Evolutionary conservation across 2,329 filamentous ascomycete genomes (phyloP).

Genomic region (Ophiostoma fasciatum): DNA sequence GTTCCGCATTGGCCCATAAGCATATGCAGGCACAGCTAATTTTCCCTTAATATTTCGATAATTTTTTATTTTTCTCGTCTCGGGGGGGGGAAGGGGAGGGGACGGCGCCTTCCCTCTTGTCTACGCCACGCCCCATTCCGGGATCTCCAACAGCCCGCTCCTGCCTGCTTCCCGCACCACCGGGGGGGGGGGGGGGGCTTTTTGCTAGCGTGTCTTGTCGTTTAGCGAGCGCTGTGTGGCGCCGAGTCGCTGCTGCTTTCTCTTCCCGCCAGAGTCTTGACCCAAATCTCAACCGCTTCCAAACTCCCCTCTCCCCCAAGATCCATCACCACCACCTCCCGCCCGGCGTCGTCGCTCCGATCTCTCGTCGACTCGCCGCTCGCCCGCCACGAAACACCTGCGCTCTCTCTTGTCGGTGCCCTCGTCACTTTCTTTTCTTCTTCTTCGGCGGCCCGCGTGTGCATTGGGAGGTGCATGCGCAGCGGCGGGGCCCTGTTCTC

Average conservation of each 20-base stretch:
- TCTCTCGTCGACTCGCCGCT: slow-evolving; percentile 1
- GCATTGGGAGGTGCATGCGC: background rate
- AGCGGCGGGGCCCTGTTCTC: background rate
- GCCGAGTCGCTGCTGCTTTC: background rate
- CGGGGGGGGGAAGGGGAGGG: too few species aligned
- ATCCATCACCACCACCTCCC: slow-evolving; percentile 1
- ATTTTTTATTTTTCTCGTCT: too few species aligned
- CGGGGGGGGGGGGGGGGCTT: too few species aligned
- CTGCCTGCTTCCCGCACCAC: background rate
- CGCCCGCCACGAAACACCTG: slow-evolving; percentile 2
- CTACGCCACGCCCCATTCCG: background rate
- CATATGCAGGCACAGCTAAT: too few species aligned
- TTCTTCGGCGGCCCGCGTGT: background rate
- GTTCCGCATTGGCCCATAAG: too few species aligned
- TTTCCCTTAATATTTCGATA: too few species aligned
- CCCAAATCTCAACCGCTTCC: background rate
- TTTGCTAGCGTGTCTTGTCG: background rate
- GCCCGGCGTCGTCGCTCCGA: slow-evolving; percentile 1
- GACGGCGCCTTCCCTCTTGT: background rate
- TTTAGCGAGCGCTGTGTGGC: too few species aligned
- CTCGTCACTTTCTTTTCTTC: background rate
- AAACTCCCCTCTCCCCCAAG: slow-evolving; percentile 2
- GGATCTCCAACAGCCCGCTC: slow-evolving; percentile 3
- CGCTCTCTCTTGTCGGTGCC: background rate
- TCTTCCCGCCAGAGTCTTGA: slow-evolving; percentile 1